Evolutionary conservation across 257 asterid genomes (phyloP), one percentile per base, ranked within the genome.

Genomic region (Ajuga chamaepitys): DNA sequence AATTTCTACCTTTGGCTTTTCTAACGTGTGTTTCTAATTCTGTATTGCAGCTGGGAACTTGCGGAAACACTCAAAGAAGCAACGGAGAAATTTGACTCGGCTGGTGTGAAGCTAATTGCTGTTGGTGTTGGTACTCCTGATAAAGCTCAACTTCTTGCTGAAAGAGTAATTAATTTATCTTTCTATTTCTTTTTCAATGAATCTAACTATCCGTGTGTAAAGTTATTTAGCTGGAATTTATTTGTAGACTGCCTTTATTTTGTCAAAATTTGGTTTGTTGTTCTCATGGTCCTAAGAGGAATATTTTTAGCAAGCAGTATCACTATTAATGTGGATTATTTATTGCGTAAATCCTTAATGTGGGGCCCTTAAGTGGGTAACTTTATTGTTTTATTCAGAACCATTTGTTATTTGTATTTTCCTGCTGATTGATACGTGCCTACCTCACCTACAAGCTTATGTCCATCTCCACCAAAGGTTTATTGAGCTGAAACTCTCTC

Each of bases 71-170:
- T 91, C 48, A 86, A 73, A 70, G 95, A 83, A 70, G 68, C 86
- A 12, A 86, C 80, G 76, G 82, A 68, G 64, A 85, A 70, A 70
- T 91, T 91, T 52, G 95, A 88, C 30, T 68, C 81, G 16, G 86
- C 90, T 42, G 95, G 97, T 37, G 95, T 88, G 62, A 88, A 91
- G 85, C 82, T 91, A 51, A 81, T 91, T 59, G 95, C 95, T 26
- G 83, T 91, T 59, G 98, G 98, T 42, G 86, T 91, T 68, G 98
- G 98, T 64, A 70, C 96, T 58, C 98, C 98, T 17, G 82, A 75
- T 52, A 88, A 85, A 77, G 96, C 95, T 61, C 95, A 81, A 53
- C 75, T 91, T 66, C 87, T 91, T 61, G 92, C 95, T 58, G 88
- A 85, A 71, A 80, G 95, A 80, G 98, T 88, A 85, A 56, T 21